These are phyloP conservation scores for Beauveria sp. DNA, from an alignment of 2,329 filamentous ascomycete genomes.

Conservation along the genomic window DNA sequence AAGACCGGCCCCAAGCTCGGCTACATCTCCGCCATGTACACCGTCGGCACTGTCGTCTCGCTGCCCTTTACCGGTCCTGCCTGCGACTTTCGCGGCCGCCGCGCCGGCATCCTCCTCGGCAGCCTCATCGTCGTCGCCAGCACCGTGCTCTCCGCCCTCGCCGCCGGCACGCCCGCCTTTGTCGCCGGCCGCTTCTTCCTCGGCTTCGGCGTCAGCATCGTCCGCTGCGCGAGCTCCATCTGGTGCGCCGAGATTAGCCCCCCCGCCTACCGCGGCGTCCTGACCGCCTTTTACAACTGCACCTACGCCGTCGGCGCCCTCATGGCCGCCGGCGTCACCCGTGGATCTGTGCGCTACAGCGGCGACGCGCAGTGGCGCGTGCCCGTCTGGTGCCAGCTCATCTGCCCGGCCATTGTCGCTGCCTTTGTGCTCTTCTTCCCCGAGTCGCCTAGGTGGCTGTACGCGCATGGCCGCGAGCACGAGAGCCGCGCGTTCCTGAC, in stretches of 20 bases:
- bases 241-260: slow-evolving; percentile 37
- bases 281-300: slow-evolving; percentile 30
- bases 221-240: slow-evolving; percentile 25
- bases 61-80: slow-evolving; percentile 24
- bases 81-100: slow-evolving; percentile 4
- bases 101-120: slow-evolving; percentile 5
- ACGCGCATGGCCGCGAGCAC: slow-evolving; percentile 28
- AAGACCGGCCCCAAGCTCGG: slow-evolving; percentile 6
- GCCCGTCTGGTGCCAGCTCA: slow-evolving; percentile 30
- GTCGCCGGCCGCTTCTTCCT: slow-evolving; percentile 54
- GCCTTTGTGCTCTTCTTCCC: slow-evolving; percentile 25
- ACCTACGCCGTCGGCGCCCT: slow-evolving; percentile 37
- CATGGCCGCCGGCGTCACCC: slow-evolving; percentile 37
- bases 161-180: slow-evolving; percentile 32
- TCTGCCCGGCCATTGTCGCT: slow-evolving; percentile 5
- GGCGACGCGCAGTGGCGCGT: slow-evolving; percentile 18
- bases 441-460: slow-evolving; percentile 37
- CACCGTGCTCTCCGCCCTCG: slow-evolving; percentile 37
- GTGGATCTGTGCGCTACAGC: slow-evolving; percentile 30
- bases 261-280: slow-evolving; percentile 33
- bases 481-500: slow-evolving; percentile 29
- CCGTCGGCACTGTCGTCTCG: slow-evolving; percentile 6
- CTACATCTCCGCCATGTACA: slow-evolving; percentile 10
- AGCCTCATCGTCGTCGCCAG: slow-evolving; percentile 20
- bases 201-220: slow-evolving; percentile 42